phyloP scores from a whole-genome alignment of 73 alveolate genomes.

The Tetrahymena elliotti region DNA sequence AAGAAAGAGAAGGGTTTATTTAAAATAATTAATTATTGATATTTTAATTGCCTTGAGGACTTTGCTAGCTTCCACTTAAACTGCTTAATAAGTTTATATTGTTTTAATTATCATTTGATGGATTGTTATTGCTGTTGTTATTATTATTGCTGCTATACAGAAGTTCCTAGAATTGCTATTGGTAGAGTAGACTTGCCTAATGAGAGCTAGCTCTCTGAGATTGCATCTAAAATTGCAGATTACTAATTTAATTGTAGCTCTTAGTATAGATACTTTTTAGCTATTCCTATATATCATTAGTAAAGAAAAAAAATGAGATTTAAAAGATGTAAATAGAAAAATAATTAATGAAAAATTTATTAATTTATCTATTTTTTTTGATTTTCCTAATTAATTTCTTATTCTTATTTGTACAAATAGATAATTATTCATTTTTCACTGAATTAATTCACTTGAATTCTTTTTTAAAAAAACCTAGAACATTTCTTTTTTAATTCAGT shows the following conservation, averaged over 20 bases:
- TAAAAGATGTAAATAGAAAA: background rate
- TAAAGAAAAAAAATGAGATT: background rate
- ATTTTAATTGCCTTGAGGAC: background rate
- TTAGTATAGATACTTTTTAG: background rate
- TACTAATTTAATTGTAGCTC: background rate
- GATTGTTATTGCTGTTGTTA: background rate
- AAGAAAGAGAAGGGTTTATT: background rate
- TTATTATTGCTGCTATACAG: no score
- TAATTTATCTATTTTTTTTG: no score
- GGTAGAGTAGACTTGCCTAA: background rate
- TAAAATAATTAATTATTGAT: background rate
- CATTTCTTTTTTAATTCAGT: no score
- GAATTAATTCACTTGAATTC: background rate
- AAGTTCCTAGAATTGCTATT: background rate
- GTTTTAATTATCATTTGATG: background rate
- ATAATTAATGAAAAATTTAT: background rate
- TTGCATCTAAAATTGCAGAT: background rate
- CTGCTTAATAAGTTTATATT: background rate
- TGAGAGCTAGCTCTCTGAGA: background rate
- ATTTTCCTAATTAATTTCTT: background rate
- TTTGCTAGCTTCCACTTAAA: background rate
- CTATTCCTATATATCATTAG: background rate
- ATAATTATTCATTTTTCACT: no score
- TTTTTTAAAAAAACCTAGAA: background rate
- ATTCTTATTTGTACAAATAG: no score